These are phyloP conservation scores for Parasarocladium wereldwijsianum DNA, from an alignment of 2,329 filamentous ascomycete genomes.

Conservation along the genomic window DNA sequence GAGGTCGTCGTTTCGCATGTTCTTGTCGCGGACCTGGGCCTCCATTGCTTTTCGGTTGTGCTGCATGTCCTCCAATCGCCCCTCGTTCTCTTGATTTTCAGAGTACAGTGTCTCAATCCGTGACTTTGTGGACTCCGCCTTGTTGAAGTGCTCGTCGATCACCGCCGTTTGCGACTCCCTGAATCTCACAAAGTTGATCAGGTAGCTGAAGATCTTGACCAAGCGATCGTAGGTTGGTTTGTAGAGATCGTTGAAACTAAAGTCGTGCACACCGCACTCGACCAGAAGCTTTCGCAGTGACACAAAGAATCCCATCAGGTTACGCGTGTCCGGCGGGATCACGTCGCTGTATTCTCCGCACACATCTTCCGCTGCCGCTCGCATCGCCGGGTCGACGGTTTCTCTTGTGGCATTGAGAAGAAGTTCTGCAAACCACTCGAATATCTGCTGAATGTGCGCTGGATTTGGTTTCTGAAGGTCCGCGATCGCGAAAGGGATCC, in stretches of 20 bases:
- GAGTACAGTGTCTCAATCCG: constrained; percentile 75
- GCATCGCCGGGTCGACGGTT: constrained; percentile 89
- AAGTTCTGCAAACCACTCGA: constrained; percentile 93
- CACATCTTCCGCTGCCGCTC: constrained; percentile 75
- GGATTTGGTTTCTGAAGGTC: constrained; percentile 92
- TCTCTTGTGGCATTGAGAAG: constrained; percentile 89
- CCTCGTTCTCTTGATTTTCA: constrained; percentile 79
- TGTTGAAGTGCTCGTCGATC: constrained; percentile 91
- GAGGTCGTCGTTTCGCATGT: constrained; percentile 71
- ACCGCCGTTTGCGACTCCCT: constrained; percentile 80
- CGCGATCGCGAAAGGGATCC: constrained; percentile 70
- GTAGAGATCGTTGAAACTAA: constrained; percentile 84
- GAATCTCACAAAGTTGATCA: constrained; percentile 98
- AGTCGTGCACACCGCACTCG: constrained; percentile 86
- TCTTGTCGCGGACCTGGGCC: constrained; percentile 68
- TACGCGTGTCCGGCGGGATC: constrained; percentile 74
- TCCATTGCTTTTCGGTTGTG: constrained; percentile 70
- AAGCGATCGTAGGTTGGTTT: constrained; percentile 80
- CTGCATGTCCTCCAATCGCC: constrained; percentile 65
- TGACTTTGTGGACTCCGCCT: constrained; percentile 69
- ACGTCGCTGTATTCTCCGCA: constrained; percentile 75
- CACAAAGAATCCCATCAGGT: constrained; percentile 91
- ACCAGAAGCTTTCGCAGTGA: constrained; percentile 64
- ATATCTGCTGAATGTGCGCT: constrained; percentile 89
- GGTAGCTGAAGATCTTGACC: constrained; percentile 89